Conservation (phyloP, 225 moss, liverwort and hornwort species). For the Polytrichum commune region DNA sequence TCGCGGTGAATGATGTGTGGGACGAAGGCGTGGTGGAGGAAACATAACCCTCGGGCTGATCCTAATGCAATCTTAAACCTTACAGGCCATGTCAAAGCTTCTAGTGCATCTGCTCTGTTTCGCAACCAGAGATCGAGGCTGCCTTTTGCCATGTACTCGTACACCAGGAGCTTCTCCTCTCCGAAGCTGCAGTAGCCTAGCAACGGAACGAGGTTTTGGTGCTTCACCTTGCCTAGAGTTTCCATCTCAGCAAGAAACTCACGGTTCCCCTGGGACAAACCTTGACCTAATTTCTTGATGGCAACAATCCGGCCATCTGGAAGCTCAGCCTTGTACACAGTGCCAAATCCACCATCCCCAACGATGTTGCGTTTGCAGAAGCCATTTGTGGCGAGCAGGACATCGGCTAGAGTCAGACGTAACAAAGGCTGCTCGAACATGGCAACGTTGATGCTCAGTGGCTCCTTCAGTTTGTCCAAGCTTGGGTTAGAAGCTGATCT, state of each 20-base stretch:
- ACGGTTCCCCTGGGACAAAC: slow-evolving; percentile 46
- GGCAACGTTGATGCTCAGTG: slow-evolving; percentile 58
- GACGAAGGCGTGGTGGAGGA: slow-evolving; percentile 56
- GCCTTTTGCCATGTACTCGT: slow-evolving; percentile 58
- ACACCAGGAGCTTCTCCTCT: slow-evolving; percentile 61
- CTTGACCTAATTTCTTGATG: slow-evolving; percentile 48
- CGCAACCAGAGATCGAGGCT: slow-evolving; percentile 55
- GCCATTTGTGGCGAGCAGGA: slow-evolving; percentile 45
- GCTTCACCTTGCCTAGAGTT: slow-evolving; percentile 61
- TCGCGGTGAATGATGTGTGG: slow-evolving; percentile 64
- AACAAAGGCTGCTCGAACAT: slow-evolving; percentile 61
- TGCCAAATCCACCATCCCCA: slow-evolving; percentile 61
- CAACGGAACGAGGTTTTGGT: slow-evolving; percentile 41
- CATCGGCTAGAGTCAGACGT: slow-evolving; percentile 54
- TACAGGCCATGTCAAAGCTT: slow-evolving; percentile 49
- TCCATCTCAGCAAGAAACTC: slow-evolving; percentile 68
- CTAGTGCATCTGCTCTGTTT: slow-evolving; percentile 58
- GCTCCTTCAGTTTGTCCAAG: slow-evolving; percentile 55
- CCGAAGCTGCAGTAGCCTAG: slow-evolving; percentile 59
- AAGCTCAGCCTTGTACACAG: slow-evolving; percentile 52
- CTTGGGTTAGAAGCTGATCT: slow-evolving; percentile 26
- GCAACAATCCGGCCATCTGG: slow-evolving; percentile 46
- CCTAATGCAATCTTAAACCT: slow-evolving; percentile 50
- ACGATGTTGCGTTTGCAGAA: slow-evolving; percentile 57
- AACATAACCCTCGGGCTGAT: slow-evolving; percentile 45